Evolutionary conservation across 2,329 filamentous ascomycete species (phyloP).

Genomic region (Cladosporium sp.): DNA sequence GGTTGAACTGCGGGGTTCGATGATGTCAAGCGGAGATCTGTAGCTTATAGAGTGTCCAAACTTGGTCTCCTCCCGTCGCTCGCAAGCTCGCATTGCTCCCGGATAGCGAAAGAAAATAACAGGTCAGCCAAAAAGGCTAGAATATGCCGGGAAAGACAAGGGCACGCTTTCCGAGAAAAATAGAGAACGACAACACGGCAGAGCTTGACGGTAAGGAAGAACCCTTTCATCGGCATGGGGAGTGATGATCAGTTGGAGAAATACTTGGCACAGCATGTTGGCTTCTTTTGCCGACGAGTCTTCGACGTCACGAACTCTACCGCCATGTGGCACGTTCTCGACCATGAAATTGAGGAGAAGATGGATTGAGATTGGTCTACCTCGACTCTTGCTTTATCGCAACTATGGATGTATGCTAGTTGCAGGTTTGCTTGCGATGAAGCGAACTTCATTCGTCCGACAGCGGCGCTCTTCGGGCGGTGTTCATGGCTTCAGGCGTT

Average conservation of each 20-base stretch:
- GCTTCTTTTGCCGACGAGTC: background rate
- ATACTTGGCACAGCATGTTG: background rate
- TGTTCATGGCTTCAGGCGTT: no score
- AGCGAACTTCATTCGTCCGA: background rate
- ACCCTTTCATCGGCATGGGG: no score
- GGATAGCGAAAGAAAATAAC: no score
- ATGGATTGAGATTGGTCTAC: no score
- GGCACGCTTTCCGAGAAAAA: background rate
- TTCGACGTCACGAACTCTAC: background rate
- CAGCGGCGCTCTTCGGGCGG: background rate
- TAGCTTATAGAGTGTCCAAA: background rate
- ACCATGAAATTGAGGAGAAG: no score
- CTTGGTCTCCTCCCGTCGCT: background rate
- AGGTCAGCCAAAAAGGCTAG: no score
- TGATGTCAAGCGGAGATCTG: background rate
- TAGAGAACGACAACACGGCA: background rate
- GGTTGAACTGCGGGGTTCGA: background rate
- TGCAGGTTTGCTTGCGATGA: background rate
- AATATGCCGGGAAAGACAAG: background rate
- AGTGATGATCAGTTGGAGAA: background rate
- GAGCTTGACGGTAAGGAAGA: background rate
- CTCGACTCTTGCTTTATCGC: background rate
- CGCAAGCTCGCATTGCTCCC: background rate
- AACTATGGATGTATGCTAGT: background rate
- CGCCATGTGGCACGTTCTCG: background rate